Evolutionary conservation across 306 rosid species (phyloP), one percentile per base, ranked within the genome.

Genomic region (Castanea crenata): DNA sequence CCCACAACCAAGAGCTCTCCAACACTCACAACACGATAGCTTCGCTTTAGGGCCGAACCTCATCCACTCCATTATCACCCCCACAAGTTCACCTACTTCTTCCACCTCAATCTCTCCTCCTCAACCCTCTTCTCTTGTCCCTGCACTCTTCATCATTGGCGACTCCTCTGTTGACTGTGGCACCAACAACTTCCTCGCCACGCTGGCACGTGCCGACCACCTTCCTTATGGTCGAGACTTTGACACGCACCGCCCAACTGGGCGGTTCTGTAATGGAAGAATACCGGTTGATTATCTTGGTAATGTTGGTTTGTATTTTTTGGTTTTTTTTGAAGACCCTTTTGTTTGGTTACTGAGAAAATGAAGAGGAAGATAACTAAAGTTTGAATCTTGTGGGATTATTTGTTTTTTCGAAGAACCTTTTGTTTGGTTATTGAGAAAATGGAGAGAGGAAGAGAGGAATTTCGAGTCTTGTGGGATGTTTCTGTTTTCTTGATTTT

Each of bases 121-220:
- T 11, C 51, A 55, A 13, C 35, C 78, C 23, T 57, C 81, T 75
- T 77, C 93, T 18, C 76, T 91, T 16, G 95, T 76, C 32, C 92
- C 95, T 0, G 93, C 97, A 12, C 74, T 94, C 25, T 94, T 94
- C 80, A 83, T 92, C 84, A 86, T 94, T 52, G 96, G 97, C 58
- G 96, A 94, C 88, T 94, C 99, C 67, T 88, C 97, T 32, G 94
- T 94, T 20, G 97, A 94, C 74, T 86, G 82, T 15, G 97, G 97
- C 21, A 92, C 93, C 83, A 94, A 92, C 88, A 90, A 94, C 56
- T 94, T 79, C 72, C 93, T 94, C 0, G 89, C 79, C 15, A 94
- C 99, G 2, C 83, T 94, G 8, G 97, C 97, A 5, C 90, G 93
- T 4, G 93, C 99, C 49, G 85, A 94, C 80, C 97, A 71, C 76